Base-by-base conservation (phyloP, 352 stramenopile species). In the Phytophthora melonis region DNA sequence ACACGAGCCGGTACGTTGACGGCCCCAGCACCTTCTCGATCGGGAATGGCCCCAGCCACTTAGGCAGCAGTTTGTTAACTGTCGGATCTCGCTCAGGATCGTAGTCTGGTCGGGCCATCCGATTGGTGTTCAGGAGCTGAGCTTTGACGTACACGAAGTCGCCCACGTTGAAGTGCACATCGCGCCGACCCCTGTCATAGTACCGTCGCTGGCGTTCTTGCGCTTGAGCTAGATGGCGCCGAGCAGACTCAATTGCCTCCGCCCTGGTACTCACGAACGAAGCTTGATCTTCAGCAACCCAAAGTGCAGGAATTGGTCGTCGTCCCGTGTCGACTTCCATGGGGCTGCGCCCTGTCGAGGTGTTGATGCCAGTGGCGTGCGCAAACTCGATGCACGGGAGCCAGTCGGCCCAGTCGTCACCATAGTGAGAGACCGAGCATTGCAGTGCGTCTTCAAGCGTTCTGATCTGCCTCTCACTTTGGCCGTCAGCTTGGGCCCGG, bases 391-490 rank as follows among this genome's bases (percentile, higher is more conserved):
- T 56, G 11, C 41, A 32, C 3, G 43, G 23, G 21, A 47, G 41
- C 8, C 10, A 19, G 11, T 30, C 18, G 5, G 19, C 13, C 43
- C 23, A 65, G 9, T 56, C 58, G 56, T 57, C 43, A 21, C 58
- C 43, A 45, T 65, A 65, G 21, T 49, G 23, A 21, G 58, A 65
- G 14, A 65, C 58, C 0, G 43, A 45, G 10, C 43, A 65, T 3
- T 43, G 23, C n/a, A 65, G 18, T 14, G 43, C 43, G 18, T 65
- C 58, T 43, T 56, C 58, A 16, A 57, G 30, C 16, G 25, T 65
- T 8, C 58, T 9, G 21, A 65, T 65, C 27, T 65, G 58, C 3
- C 58, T 4, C 16, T 65, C 58, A 18, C 41, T 43, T 32, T 65
- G 43, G 1, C 58, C 23, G 41, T 65, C 58, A 0, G 58, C 58